phyloP scores from a whole-genome alignment of 2,329 filamentous ascomycete species.

The Madurella fahalii region DNA sequence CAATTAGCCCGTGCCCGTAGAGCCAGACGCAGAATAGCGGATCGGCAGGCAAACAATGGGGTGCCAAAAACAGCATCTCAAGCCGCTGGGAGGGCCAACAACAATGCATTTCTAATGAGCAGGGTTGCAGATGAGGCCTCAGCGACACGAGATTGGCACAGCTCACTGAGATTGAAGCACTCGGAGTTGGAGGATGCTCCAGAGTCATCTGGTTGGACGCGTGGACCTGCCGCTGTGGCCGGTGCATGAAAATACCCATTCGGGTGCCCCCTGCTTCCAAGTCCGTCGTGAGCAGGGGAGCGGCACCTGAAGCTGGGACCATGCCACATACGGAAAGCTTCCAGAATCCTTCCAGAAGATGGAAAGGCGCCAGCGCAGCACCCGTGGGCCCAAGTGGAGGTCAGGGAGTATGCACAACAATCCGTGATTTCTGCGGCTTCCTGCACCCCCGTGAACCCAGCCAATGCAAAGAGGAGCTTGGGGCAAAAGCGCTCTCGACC shows the following conservation, averaged over 20 bases:
- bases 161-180: conserved; percentile 6
- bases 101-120: neutral
- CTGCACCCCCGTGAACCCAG: conserved; percentile 11
- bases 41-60: too few species aligned
- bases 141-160: conserved; percentile 14
- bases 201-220: conserved; percentile 8
- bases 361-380: conserved; percentile 7
- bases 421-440: conserved; percentile 16
- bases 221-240: conserved; percentile 18
- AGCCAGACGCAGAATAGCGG: too few species aligned
- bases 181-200: neutral
- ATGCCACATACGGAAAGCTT: conserved; percentile 16
- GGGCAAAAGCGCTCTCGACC: neutral
- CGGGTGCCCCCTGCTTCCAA: conserved; percentile 1
- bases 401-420: neutral
- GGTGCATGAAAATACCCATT: conserved; percentile 12
- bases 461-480: conserved; percentile 11
- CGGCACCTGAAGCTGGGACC: conserved; percentile 17
- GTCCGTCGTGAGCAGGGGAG: conserved; percentile 9
- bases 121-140: neutral
- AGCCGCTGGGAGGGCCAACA: conserved; percentile 5
- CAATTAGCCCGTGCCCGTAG: conserved; percentile 6
- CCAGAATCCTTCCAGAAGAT: conserved; percentile 26
- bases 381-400: too few species aligned
- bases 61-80: neutral